A percentile compares a stretch with the other conserved stretches of the same genome.
These are phyloP conservation scores for Yarrowia deformans DNA, from an alignment of 805 yeast species.

Conservation along the genomic window DNA sequence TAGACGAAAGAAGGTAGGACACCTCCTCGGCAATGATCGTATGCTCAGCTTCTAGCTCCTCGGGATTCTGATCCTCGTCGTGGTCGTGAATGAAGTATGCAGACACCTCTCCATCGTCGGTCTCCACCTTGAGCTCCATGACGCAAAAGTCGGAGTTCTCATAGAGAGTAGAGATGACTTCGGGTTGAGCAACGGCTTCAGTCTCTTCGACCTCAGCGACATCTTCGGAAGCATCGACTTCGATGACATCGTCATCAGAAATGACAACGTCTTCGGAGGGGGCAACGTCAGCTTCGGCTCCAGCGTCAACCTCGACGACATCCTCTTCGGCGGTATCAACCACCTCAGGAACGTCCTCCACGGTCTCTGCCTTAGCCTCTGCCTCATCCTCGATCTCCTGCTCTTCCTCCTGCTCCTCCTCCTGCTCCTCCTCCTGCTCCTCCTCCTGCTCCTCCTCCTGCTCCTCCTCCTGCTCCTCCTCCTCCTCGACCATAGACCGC, in stretches of 20 bases:
- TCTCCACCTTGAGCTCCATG: conserved; percentile 17
- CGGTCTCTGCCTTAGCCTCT: not conserved
- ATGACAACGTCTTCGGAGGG: conserved; percentile 4
- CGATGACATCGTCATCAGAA: conserved; percentile 3
- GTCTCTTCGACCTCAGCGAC: not conserved
- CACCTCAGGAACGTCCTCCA: not conserved
- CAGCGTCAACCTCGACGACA: not conserved
- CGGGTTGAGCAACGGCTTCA: not conserved
- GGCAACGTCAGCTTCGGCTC: not conserved
- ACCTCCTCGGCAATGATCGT: conserved; percentile 15
- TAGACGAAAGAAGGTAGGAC: conserved; percentile 7
- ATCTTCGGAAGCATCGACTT: conserved; percentile 1
- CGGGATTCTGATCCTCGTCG: conserved; percentile 35
- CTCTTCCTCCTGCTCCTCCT: not conserved
- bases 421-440: conserved; percentile 9
- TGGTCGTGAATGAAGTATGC: conserved; percentile 26
- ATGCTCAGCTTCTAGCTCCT: conserved; percentile 22
- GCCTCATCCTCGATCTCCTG: not conserved
- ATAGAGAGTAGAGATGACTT: conserved; percentile 25
- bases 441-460: not conserved
- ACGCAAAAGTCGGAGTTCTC: conserved; percentile 6
- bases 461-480: conserved; percentile 8
- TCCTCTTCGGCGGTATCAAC: not conserved
- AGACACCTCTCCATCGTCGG: conserved; percentile 20
- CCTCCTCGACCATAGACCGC: not conserved